Evolutionary conservation across 352 stramenopile genomes (phyloP).

Genomic region (Globisporangium mamillatum): DNA sequence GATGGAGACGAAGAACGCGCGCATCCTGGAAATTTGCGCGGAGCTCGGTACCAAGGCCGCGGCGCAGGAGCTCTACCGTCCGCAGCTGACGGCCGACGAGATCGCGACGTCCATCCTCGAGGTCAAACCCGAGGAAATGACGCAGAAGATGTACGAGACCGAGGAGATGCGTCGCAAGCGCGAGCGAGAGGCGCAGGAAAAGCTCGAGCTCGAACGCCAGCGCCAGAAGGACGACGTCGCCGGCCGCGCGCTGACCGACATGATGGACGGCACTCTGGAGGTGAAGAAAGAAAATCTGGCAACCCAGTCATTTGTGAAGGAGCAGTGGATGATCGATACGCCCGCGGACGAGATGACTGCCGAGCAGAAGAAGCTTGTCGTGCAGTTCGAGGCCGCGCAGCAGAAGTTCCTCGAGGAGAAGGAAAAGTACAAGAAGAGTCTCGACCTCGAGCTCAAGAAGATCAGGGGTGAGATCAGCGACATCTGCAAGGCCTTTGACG

Average conservation of each 20-base stretch:
- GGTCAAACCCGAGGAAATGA: constrained; percentile 78
- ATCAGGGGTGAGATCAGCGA: constrained; percentile 79
- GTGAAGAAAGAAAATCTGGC: constrained; percentile 80
- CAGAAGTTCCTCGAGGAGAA: constrained; percentile 84
- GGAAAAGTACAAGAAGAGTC: constrained; percentile 88
- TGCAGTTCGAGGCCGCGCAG: constrained; percentile 59
- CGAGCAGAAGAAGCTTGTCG: constrained; percentile 73
- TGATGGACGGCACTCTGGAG: constrained; percentile 94
- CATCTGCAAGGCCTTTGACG: constrained; percentile 80
- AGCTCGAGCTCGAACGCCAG: constrained; percentile 32
- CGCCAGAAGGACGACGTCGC: constrained; percentile 84
- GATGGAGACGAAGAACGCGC: constrained; percentile 86
- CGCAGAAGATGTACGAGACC: constrained; percentile 80
- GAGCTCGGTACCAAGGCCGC: constrained; percentile 40
- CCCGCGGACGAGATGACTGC: constrained; percentile 73
- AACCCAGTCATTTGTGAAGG: constrained; percentile 62
- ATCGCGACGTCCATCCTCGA: constrained; percentile 63
- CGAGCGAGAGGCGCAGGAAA: constrained; percentile 38
- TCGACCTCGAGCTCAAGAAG: constrained; percentile 90
- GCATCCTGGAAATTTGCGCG: constrained; percentile 83
- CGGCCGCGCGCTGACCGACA: constrained; percentile 80
- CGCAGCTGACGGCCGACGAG: constrained; percentile 58
- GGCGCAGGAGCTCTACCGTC: constrained; percentile 40
- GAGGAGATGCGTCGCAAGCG: constrained; percentile 53
- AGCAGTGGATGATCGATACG: constrained; percentile 88